Conservation (phyloP, 177 flowering plant genomes). For the Vitis hybrid region DNA sequence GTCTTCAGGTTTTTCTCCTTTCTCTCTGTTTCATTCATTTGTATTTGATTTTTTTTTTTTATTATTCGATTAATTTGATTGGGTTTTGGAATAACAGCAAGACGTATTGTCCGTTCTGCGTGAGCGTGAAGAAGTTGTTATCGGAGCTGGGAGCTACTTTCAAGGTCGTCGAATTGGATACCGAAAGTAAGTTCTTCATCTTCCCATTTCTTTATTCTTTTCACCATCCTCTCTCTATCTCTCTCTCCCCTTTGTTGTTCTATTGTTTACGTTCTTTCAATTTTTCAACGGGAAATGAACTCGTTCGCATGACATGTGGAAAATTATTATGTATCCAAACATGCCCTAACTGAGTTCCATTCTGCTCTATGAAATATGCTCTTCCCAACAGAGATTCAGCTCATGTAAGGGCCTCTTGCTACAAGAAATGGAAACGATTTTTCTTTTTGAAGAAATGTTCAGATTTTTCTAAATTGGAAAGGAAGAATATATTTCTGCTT, state of each 20-base stretch:
- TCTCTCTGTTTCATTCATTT: conserved; percentile 1
- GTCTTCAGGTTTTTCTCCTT: conserved; percentile 68
- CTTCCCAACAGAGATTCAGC: too few relatives aligned
- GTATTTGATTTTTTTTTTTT: neutral
- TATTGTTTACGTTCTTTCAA: neutral
- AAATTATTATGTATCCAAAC: too few relatives aligned
- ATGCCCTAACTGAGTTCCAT: too few relatives aligned
- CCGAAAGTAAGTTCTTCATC: conserved; percentile 46
- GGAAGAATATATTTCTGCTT: too few relatives aligned
- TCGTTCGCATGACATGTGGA: too few relatives aligned
- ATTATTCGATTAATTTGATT: neutral
- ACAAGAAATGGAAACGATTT: too few relatives aligned
- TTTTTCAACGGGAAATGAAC: neutral
- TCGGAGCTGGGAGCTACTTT: conserved; percentile 51
- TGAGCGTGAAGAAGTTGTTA: conserved; percentile 70
- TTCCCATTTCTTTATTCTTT: neutral
- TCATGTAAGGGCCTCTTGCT: too few relatives aligned
- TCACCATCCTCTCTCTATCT: neutral
- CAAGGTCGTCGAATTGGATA: conserved; percentile 73
- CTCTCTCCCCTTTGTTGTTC: neutral
- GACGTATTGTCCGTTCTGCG: conserved; percentile 72
- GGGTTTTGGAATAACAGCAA: conserved; percentile 53
- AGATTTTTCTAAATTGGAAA: too few relatives aligned
- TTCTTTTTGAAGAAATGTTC: too few relatives aligned
- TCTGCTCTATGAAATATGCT: too few relatives aligned